Evolutionary conservation across 768 basidiomycete species (phyloP).

Genomic region (Hirschioporus abietinus): DNA sequence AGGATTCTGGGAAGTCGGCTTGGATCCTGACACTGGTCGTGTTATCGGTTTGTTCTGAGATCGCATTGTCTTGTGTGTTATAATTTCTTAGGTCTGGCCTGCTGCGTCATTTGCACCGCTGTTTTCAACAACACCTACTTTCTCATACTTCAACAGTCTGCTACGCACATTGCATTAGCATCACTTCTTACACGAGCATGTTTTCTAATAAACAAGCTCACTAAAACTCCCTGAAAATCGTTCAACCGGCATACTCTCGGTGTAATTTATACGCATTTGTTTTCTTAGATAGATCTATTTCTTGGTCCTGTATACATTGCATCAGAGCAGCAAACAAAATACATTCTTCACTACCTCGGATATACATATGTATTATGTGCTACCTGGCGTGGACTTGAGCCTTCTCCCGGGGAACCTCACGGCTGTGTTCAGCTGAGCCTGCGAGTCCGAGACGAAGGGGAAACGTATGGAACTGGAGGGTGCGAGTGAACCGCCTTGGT

Average conservation of each 20-base stretch:
- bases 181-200: not conserved
- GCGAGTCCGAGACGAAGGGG: slow-evolving; percentile 10
- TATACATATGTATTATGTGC: not conserved
- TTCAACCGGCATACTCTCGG: not conserved
- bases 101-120: not conserved
- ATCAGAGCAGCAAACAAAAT: not conserved
- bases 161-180: not conserved
- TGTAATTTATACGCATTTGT: slow-evolving; percentile 1
- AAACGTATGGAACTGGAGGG: slow-evolving; percentile 8
- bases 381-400: not conserved
- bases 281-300: not conserved
- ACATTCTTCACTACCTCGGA: not conserved
- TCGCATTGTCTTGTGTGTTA: not conserved
- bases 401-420: slow-evolving; percentile 34
- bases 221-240: not conserved
- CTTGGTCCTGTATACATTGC: not conserved
- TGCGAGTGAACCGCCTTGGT: slow-evolving; percentile 46
- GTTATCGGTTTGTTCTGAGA: slow-evolving; percentile 82
- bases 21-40: slow-evolving; percentile 72
- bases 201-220: not conserved
- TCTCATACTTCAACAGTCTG: not conserved
- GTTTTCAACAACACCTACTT: not conserved
- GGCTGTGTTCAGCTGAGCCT: slow-evolving; percentile 10
- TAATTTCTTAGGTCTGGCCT: not conserved
- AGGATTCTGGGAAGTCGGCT: slow-evolving; percentile 89